Percentiles rank a stretch among this genome's conserved stretches.
These are phyloP conservation scores for Camellia japonica DNA, from an alignment of 148 eudicot species.

Conservation along the genomic window DNA sequence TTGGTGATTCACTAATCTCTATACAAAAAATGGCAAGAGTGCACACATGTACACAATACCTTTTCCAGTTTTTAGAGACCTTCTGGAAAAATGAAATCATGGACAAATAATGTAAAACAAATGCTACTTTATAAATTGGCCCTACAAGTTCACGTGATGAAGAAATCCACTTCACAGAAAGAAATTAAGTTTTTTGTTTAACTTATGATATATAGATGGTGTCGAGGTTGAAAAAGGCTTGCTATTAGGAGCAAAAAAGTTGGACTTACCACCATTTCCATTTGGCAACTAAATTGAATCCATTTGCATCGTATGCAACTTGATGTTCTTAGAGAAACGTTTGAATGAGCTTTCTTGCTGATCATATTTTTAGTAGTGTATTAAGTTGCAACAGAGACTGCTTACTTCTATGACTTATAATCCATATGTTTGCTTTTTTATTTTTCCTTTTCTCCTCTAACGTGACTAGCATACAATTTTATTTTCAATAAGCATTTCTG, in stretches of 20 bases:
- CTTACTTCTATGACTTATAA: too few species aligned
- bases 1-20: background rate
- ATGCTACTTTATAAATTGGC: background rate
- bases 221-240: too few species aligned
- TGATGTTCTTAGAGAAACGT: background rate
- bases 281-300: background rate
- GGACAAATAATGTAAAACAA: background rate
- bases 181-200: background rate
- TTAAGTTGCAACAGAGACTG: background rate
- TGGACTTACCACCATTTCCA: background rate
- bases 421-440: background rate
- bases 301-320: background rate
- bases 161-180: background rate
- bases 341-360: background rate
- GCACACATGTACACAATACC: background rate
- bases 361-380: background rate
- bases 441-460: background rate
- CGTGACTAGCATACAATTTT: background rate
- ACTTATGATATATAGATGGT: background rate
- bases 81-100: background rate
- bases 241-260: background rate
- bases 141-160: background rate
- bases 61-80: conserved; percentile 3
- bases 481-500: background rate
- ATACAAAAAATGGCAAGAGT: background rate